Evolutionary conservation across 176 grass and related monocot species (phyloP).

Genomic region (Tillandsia fasciculata): DNA sequence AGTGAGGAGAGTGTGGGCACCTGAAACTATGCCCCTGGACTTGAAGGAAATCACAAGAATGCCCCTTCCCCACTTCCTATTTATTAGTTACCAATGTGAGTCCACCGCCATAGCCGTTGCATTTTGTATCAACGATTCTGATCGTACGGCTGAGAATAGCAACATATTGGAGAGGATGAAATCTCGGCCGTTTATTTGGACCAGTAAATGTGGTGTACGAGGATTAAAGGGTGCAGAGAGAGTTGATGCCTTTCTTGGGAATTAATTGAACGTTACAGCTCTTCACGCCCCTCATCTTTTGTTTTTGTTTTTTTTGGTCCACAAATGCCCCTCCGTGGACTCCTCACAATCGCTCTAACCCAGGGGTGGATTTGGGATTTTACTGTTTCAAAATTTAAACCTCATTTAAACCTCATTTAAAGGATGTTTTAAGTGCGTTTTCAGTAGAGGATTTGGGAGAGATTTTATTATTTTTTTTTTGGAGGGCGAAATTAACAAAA

Average conservation of each 20-base stretch:
- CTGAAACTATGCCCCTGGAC: neutral
- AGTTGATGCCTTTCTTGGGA: neutral
- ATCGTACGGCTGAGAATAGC: neutral
- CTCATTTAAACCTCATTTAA: neutral
- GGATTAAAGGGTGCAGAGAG: neutral
- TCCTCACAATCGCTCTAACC: neutral
- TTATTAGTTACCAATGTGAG: too few relatives aligned
- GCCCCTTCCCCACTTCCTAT: neutral
- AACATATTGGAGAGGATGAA: neutral
- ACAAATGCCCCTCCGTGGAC: neutral
- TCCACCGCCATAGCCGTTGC: neutral
- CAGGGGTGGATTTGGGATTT: neutral
- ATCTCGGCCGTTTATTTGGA: neutral
- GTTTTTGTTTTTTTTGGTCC: neutral
- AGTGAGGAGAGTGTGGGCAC: neutral
- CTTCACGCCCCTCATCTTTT: neutral
- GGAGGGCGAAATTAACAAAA: neutral
- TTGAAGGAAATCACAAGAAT: slow-evolving; percentile 14
- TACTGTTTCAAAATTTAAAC: neutral
- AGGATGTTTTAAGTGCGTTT: neutral
- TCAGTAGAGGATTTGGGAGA: neutral
- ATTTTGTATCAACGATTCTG: neutral
- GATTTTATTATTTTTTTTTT: neutral
- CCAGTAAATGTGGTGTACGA: neutral
- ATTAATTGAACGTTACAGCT: neutral